phyloP scores from a whole-genome alignment of 179 eudicot species.

The Gypsophila paniculata region DNA sequence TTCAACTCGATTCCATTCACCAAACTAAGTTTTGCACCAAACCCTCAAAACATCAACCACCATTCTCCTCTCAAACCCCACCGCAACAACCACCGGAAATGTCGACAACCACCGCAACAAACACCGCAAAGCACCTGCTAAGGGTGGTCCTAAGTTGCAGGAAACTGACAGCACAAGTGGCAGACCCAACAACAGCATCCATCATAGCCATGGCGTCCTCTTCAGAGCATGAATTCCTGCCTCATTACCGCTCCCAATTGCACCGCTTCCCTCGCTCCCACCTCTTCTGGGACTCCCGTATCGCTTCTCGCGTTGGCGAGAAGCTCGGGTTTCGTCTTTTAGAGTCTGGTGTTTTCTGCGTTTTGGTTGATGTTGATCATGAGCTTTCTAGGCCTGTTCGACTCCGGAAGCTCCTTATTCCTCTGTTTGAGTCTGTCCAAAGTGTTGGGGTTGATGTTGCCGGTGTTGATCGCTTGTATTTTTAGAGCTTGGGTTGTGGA shows the following conservation, averaged over 20 bases:
- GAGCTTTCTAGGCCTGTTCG: constrained; percentile 48
- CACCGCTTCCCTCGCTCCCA: constrained; percentile 49
- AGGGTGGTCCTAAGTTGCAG: constrained; percentile 57
- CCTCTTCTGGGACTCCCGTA: constrained; percentile 47
- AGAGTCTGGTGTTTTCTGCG: constrained; percentile 44
- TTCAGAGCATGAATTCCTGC: constrained; percentile 56
- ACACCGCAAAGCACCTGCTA: constrained; percentile 39
- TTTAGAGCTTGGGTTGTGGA: constrained; percentile 3
- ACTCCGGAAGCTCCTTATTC: constrained; percentile 43
- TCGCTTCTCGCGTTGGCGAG: constrained; percentile 61
- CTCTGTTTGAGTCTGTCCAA: constrained; percentile 48
- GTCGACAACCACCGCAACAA: constrained; percentile 8
- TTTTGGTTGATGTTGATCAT: constrained; percentile 40
- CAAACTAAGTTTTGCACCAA: not conserved
- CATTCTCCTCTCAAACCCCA: not conserved
- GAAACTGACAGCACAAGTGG: constrained; percentile 66
- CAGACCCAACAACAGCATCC: constrained; percentile 39
- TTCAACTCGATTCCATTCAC: no score
- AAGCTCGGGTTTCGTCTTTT: constrained; percentile 56
- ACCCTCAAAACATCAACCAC: not conserved
- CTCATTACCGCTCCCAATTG: constrained; percentile 42
- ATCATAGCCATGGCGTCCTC: constrained; percentile 81
- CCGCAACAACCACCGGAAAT: not conserved
- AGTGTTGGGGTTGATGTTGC: constrained; percentile 41
- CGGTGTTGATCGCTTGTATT: constrained; percentile 46